Base-by-base conservation (phyloP, 331 rosid genomes). In the Dryas integrifolia region DNA sequence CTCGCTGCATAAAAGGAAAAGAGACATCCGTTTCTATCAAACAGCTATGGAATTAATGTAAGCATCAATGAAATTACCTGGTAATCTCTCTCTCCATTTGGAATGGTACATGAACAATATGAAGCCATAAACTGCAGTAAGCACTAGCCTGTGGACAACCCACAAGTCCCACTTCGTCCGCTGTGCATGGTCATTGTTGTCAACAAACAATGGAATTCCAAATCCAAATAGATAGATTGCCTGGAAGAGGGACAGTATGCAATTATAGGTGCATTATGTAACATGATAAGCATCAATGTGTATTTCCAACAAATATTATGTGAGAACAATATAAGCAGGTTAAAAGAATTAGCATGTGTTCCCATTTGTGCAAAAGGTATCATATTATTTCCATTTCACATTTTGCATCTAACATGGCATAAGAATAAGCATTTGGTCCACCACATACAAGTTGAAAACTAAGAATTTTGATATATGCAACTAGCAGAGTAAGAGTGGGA, bases 91-190 rank as follows among this genome's bases (percentile, higher is more conserved):
- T 73, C 92, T 89, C 96, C 97, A 92, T 78, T 81, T 89, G 80
- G 98, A 93, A 81, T 93, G 96, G 77, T 93, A 93, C 92, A 93
- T 88, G 81, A 82, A 85, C 85, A 93, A 72, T 78, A 91, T 87
- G 72, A 82, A 55, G 63, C 88, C 92, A 75, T 93, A 93, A 43
- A 86, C 86, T 53, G 85, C 80, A 48, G 97, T 86, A 5, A 91
- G 88, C 58, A 89, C 67, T 67, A 91, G 85, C 79, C 80, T 88
- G 78, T 93, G 98, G 81, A 93, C 41, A 72, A 89, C 90, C 98
- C 95, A 93, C 87, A 93, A 79, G 85, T 83, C 79, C 98, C 98
- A 93, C 82, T 93, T 91, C 56, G 72, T 59, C 24, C 16, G 85
- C 73, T 85, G 88, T 10, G 85, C 58, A 51, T 52, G 47, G 24